A percentile compares a stretch with the other conserved stretches of the same genome.
Conservation (phyloP, 2,329 filamentous ascomycete genomes). For the Colletotrichum horii region DNA sequence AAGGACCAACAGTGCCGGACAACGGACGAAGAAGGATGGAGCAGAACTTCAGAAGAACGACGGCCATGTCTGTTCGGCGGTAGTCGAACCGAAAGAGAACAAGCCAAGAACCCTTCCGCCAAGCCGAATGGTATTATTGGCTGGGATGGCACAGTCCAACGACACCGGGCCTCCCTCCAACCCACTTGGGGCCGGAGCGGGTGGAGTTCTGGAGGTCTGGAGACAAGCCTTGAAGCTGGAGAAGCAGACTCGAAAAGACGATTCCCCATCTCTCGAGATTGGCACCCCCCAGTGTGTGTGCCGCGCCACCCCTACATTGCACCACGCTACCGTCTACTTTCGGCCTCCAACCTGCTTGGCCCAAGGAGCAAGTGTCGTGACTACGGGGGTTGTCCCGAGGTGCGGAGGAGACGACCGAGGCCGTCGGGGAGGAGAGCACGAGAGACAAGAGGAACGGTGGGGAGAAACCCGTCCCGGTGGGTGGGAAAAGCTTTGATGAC, state of each 20-base stretch:
- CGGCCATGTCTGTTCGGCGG: constrained; percentile 26
- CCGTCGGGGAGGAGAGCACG: not conserved
- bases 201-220: constrained; percentile 10
- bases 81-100: constrained; percentile 28
- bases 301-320: constrained; percentile 3
- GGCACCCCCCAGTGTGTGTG: not conserved
- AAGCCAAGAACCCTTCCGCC: not conserved
- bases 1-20: not conserved
- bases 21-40: not conserved
- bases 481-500: constrained; percentile 10
- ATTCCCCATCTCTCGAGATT: not conserved
- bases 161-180: not conserved
- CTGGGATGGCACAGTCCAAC: constrained; percentile 22
- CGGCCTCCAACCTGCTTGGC: not conserved
- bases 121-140: constrained; percentile 13
- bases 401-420: not conserved
- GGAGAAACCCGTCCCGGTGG: not conserved
- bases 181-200: constrained; percentile 1
- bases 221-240: constrained; percentile 19
- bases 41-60: not conserved
- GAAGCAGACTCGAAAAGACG: not conserved
- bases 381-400: constrained; percentile 3
- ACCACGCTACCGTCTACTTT: not conserved
- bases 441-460: not conserved
- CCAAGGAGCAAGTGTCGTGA: not conserved